These are phyloP conservation scores for Chrysophaeum taylorii DNA, from an alignment of 352 stramenopile species.

Conservation along the genomic window DNA sequence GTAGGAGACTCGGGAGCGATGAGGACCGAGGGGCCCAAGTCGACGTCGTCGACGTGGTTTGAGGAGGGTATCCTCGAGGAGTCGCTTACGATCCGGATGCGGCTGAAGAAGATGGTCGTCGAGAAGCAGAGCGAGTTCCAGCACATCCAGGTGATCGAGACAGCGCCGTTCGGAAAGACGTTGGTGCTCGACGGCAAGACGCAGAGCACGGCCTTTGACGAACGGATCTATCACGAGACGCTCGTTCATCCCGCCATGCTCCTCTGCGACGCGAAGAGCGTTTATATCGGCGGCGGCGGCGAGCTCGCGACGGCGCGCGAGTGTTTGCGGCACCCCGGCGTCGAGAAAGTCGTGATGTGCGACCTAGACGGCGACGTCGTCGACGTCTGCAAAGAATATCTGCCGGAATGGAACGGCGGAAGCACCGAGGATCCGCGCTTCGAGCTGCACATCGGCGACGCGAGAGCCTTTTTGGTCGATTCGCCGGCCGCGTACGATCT, in stretches of 20 bases:
- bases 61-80: not conserved
- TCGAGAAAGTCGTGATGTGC: slow-evolving; percentile 88
- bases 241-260: slow-evolving; percentile 84
- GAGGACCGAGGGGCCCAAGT: not conserved
- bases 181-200: slow-evolving; percentile 89
- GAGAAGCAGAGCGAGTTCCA: not conserved
- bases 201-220: slow-evolving; percentile 77
- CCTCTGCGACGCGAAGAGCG: slow-evolving; percentile 63
- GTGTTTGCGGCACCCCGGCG: slow-evolving; percentile 67
- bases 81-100: not conserved
- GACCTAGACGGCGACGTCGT: slow-evolving; percentile 85
- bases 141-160: slow-evolving; percentile 63
- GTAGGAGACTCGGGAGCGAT: too few relatives aligned
- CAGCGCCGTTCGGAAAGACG: slow-evolving; percentile 76
- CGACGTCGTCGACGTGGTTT: not conserved
- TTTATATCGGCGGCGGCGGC: slow-evolving; percentile 80
- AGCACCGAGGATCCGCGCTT: slow-evolving; percentile 74
- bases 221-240: slow-evolving; percentile 86
- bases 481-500: slow-evolving; percentile 62
- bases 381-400: slow-evolving; percentile 77
- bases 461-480: slow-evolving; percentile 67
- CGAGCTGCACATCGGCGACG: slow-evolving; percentile 76
- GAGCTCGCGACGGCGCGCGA: slow-evolving; percentile 84
- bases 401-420: slow-evolving; percentile 80
- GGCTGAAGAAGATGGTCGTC: not conserved